These are phyloP conservation scores for Trebouxia sp. DNA, from an alignment of 139 green algal genomes.

Conservation along the genomic window DNA sequence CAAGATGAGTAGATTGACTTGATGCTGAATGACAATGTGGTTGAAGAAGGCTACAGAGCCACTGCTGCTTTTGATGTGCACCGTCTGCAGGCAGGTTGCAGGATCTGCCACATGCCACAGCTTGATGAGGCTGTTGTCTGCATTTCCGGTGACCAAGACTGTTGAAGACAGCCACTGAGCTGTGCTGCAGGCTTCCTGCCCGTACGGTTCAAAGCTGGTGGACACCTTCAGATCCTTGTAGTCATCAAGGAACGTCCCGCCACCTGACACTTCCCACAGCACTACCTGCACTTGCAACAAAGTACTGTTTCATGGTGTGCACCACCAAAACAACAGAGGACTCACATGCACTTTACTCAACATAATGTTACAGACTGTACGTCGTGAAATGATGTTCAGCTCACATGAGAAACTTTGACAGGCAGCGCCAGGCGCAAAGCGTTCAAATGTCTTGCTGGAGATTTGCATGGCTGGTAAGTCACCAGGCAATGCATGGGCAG, in stretches of 20 bases:
- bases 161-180: neutral
- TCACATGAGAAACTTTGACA: no score
- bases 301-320: no score
- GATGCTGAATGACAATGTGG: conserved; percentile 50
- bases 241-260: neutral
- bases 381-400: no score
- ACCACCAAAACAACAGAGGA: no score
- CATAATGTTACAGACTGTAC: no score
- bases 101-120: conserved; percentile 47
- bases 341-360: no score
- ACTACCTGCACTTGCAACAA: neutral
- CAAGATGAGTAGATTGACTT: conserved; percentile 65
- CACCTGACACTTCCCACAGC: neutral
- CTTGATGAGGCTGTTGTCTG: conserved; percentile 44
- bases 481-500: no score
- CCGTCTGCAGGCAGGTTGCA: conserved; percentile 26
- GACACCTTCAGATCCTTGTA: neutral
- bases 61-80: neutral
- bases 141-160: conserved; percentile 53
- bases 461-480: no score
- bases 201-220: neutral
- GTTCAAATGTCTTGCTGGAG: no score
- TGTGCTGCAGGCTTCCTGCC: neutral
- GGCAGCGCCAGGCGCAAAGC: no score
- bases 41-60: conserved; percentile 49